phyloP scores from a whole-genome alignment of 176 grass and related monocot species.

The Ampelocalamus luodianensis region DNA sequence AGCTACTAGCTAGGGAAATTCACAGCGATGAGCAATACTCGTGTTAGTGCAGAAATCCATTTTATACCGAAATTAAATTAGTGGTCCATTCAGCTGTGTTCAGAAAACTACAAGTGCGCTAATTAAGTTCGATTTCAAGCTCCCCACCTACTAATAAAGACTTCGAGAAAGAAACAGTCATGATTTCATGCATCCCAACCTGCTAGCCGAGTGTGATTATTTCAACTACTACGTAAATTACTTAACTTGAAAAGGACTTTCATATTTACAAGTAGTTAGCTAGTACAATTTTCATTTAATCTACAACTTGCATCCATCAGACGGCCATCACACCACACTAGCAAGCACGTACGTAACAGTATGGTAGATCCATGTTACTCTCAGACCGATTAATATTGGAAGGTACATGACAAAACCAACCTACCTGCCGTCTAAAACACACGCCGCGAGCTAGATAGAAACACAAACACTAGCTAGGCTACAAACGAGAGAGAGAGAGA shows the following conservation, averaged over 20 bases:
- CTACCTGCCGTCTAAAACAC: slow-evolving; percentile 33
- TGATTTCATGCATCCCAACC: slow-evolving; percentile 27
- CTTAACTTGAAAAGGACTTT: background rate
- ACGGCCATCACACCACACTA: slow-evolving; percentile 5
- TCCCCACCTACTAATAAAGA: background rate
- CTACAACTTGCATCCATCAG: background rate
- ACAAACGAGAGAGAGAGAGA: background rate
- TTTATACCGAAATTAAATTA: background rate
- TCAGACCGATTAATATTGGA: slow-evolving; percentile 16
- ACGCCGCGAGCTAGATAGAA: background rate
- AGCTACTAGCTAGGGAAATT: background rate
- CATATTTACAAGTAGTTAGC: background rate
- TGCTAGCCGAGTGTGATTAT: background rate
- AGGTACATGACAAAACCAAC: slow-evolving; percentile 15
- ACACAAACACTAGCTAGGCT: background rate
- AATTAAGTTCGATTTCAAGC: background rate
- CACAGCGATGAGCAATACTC: background rate
- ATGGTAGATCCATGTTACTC: slow-evolving; percentile 9
- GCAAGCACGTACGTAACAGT: background rate
- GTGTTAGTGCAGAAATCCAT: background rate
- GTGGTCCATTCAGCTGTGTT: background rate
- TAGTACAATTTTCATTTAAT: background rate
- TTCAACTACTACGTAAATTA: background rate
- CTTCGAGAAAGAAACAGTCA: background rate
- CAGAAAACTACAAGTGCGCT: background rate